Conservation (phyloP, 1,139 yeast genomes). For the Yamadazyma friedrichii region DNA sequence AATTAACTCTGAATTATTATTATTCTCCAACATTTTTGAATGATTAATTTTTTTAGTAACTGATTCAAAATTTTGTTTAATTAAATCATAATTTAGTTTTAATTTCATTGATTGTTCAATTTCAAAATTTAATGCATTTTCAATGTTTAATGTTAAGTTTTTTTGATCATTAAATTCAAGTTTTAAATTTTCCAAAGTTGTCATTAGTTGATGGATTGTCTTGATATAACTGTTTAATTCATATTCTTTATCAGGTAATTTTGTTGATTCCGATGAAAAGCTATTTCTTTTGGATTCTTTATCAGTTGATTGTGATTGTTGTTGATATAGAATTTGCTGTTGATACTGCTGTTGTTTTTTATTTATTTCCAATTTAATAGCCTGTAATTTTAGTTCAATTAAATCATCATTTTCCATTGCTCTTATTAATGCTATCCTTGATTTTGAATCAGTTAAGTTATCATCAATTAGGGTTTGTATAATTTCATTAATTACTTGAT, state of each 20-base stretch:
- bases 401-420: conserved; percentile 17
- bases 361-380: conserved; percentile 23
- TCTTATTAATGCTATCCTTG: conserved; percentile 19
- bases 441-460: conserved; percentile 6
- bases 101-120: conserved; percentile 23
- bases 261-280: conserved; percentile 16
- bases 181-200: conserved; percentile 22
- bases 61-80: conserved; percentile 12
- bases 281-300: conserved; percentile 4
- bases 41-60: conserved; percentile 6
- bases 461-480: conserved; percentile 12
- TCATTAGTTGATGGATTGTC: conserved; percentile 19
- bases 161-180: conserved; percentile 23
- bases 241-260: conserved; percentile 13
- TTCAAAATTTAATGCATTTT: conserved; percentile 23
- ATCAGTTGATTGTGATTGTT: no score
- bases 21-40: conserved; percentile 2
- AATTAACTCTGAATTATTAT: conserved; percentile 2
- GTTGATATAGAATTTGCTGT: no score
- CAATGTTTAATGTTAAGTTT: conserved; percentile 21
- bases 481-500: conserved; percentile 22
- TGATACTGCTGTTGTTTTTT: conserved; percentile 8
- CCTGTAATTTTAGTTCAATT: conserved; percentile 26
- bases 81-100: conserved; percentile 16
- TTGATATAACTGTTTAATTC: conserved; percentile 18